Evolutionary conservation across 192 early-diverging fungal genomes (phyloP).

Genomic region (Cetraspora pellucida): DNA sequence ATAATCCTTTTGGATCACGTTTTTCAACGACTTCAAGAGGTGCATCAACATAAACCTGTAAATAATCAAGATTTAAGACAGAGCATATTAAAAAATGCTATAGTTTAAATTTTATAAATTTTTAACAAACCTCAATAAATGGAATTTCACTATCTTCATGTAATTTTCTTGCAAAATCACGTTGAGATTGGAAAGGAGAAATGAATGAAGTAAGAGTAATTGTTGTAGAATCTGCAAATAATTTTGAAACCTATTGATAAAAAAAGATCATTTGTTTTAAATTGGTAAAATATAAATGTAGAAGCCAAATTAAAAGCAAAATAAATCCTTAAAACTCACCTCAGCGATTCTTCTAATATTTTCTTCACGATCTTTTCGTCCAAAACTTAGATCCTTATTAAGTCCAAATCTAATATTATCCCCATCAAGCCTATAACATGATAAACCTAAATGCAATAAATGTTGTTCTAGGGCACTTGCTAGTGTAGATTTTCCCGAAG

Average conservation of each 20-base stretch:
- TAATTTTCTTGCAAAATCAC: conserved; percentile 77
- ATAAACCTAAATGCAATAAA: conserved; percentile 71
- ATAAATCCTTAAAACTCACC: conserved; percentile 42
- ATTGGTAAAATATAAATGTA: neutral
- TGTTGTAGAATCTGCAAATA: conserved; percentile 86
- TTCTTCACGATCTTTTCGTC: conserved; percentile 86
- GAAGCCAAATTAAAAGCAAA: neutral
- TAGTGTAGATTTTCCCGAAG: conserved; percentile 90
- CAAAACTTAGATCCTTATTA: conserved; percentile 93
- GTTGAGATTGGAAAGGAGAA: conserved; percentile 82
- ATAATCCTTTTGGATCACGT: conserved; percentile 93
- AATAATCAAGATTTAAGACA: too few species aligned
- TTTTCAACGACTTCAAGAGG: conserved; percentile 85
- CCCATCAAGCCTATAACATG: conserved; percentile 91
- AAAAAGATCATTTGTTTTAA: too few species aligned
- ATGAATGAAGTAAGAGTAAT: conserved; percentile 91
- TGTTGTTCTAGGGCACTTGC: conserved; percentile 90
- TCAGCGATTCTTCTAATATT: conserved; percentile 96
- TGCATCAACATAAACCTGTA: conserved; percentile 69
- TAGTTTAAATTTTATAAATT: too few species aligned
- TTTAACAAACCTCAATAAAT: conserved; percentile 72
- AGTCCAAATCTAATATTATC: conserved; percentile 98
- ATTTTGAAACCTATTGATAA: conserved; percentile 67
- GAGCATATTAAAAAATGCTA: too few species aligned
- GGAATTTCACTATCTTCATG: conserved; percentile 76